phyloP scores from a whole-genome alignment of 768 basidiomycete genomes.

The Russula abietina region DNA sequence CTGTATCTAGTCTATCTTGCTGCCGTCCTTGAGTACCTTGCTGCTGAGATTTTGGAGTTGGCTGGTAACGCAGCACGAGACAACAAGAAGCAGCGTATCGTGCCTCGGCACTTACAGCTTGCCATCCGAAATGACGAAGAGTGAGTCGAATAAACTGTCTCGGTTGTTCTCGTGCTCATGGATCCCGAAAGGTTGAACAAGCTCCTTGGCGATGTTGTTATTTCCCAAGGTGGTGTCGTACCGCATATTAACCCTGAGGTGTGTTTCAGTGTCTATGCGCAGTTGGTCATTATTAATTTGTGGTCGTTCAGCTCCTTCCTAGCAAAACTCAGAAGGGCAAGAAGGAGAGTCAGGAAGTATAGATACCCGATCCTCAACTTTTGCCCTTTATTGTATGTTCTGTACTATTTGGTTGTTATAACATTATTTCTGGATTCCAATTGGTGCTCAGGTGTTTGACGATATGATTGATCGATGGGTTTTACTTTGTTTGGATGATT shows the following conservation, averaged over 20 bases:
- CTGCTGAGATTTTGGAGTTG: slow-evolving; percentile 90
- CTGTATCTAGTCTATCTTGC: slow-evolving; percentile 81
- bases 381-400: slow-evolving; percentile 23
- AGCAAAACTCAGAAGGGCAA: slow-evolving; percentile 49
- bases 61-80: slow-evolving; percentile 87
- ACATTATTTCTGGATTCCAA: slow-evolving; percentile 21
- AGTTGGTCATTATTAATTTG: not conserved
- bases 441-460: not conserved
- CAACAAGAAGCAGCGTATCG: slow-evolving; percentile 94
- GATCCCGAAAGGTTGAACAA: slow-evolving; percentile 50
- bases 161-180: not conserved
- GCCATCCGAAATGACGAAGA: slow-evolving; percentile 94
- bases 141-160: slow-evolving; percentile 34
- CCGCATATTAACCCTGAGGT: slow-evolving; percentile 70
- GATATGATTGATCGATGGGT: not conserved
- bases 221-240: slow-evolving; percentile 93
- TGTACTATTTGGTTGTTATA: slow-evolving; percentile 24
- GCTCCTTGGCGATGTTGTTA: slow-evolving; percentile 76
- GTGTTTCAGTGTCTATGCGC: slow-evolving; percentile 3
- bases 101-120: slow-evolving; percentile 90
- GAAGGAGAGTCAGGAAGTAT: slow-evolving; percentile 42
- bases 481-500: not conserved
- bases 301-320: slow-evolving; percentile 33
- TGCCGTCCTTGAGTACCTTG: slow-evolving; percentile 87
- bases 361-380: slow-evolving; percentile 3